Evolutionary conservation across 2,329 filamentous ascomycete genomes (phyloP).

Genomic region (Sarocladium strictum): DNA sequence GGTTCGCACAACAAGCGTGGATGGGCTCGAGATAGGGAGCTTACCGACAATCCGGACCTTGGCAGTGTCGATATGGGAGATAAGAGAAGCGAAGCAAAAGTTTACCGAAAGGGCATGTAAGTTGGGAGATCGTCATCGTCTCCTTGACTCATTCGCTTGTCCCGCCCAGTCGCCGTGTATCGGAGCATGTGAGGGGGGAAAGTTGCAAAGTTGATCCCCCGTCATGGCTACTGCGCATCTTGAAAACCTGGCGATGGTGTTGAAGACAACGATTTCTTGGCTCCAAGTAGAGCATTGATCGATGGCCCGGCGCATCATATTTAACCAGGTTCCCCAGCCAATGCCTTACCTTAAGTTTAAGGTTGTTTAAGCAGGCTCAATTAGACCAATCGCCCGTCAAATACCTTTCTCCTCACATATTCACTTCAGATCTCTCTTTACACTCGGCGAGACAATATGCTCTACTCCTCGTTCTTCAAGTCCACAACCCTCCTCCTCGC

Average conservation of each 20-base stretch:
- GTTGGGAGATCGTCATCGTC: not conserved
- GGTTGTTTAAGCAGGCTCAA: not conserved
- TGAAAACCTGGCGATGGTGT: too few relatives aligned
- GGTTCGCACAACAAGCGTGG: not conserved
- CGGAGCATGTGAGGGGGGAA: not conserved
- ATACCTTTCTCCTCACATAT: too few relatives aligned
- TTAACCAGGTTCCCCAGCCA: not conserved
- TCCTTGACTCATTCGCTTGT: not conserved
- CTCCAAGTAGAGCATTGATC: too few relatives aligned
- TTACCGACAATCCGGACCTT: conserved; percentile 2
- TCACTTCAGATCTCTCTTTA: not conserved
- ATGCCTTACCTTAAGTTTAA: not conserved
- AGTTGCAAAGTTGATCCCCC: not conserved
- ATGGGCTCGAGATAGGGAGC: not conserved
- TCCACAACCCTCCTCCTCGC: conserved; percentile 12
- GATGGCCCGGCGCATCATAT: not conserved
- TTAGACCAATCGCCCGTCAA: too few relatives aligned
- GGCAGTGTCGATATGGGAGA: not conserved
- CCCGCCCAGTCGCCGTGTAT: not conserved
- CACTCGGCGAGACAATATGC: conserved; percentile 6
- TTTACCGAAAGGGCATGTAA: not conserved
- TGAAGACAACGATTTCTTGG: too few relatives aligned
- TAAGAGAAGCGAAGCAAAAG: not conserved
- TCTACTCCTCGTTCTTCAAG: conserved; percentile 4
- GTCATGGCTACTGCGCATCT: not conserved